Evolutionary conservation across 2,329 filamentous ascomycete species (phyloP), one percentile per base, ranked within the genome.

Genomic region (Eutypa lata): DNA sequence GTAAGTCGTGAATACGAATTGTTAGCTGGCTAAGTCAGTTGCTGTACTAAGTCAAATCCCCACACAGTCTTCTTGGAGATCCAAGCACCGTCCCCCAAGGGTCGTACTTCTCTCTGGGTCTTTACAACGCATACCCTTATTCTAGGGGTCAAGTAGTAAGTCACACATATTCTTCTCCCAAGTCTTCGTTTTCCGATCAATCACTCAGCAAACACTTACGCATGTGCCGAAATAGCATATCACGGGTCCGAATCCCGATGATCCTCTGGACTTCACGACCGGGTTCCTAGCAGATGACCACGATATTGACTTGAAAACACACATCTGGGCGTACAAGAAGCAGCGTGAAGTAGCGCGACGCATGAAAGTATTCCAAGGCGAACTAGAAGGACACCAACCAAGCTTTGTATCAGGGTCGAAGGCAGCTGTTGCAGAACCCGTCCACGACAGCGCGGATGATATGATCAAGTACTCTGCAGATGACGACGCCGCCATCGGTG

Each of bases 261-360:
- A 77, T 19, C 64, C 70, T 0, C 68, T 77, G 10, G 76, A 83
- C 51, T 84, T 87, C 49, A 74, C 82, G 47, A 71, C 77, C 0
- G 83, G 82, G 10, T 83, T 76, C 64, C 72, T 86, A 26, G 73
- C 66, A 3, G 77, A 84, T 51, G 60, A 68, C 18, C 56, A 51
- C 67, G 8, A 53, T 51, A 44, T 81, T 18, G 83, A 87, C 59
- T 38, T 84, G 19, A 77, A 78, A 61, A 80, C 76, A 59, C 76
- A 80, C n/a, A 59, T 83, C 16, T 85, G 82, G n/a, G n/a, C n/a
- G n/a, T n/a, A n/a, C n/a, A n/a, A n/a, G n/a, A n/a, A n/a, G n/a
- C n/a, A n/a, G n/a, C 80, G 84, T 6, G 82, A 85, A 62, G 76
- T 86, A 47, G 70, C 74, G 18, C 76, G 82, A 2, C 76, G 81